These are phyloP conservation scores for Litchi chinensis DNA, from an alignment of 345 rosid species.

Conservation along the genomic window DNA sequence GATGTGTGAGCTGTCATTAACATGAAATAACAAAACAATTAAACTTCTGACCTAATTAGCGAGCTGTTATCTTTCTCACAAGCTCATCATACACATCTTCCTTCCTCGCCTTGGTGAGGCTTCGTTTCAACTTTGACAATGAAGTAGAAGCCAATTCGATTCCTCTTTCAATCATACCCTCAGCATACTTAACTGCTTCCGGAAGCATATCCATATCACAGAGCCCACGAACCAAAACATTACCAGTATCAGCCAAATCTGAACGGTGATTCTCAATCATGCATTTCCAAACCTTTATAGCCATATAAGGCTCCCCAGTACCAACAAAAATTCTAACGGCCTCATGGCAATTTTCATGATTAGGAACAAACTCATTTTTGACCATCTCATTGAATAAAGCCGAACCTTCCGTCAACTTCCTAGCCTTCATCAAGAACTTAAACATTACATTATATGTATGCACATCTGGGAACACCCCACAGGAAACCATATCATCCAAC, in stretches of 20 bases:
- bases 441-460: slow-evolving; percentile 50
- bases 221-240: slow-evolving; percentile 50
- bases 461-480: slow-evolving; percentile 51
- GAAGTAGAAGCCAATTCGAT: slow-evolving; percentile 46
- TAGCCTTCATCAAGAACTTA: slow-evolving; percentile 42
- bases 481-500: slow-evolving; percentile 55
- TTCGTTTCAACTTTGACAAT: slow-evolving; percentile 48
- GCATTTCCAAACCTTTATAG: slow-evolving; percentile 56
- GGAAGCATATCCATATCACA: slow-evolving; percentile 47
- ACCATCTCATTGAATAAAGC: slow-evolving; percentile 51
- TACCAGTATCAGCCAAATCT: slow-evolving; percentile 55
- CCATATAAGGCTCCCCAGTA: slow-evolving; percentile 41
- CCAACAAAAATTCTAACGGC: slow-evolving; percentile 45
- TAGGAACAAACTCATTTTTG: slow-evolving; percentile 49
- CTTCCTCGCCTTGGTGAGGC: slow-evolving; percentile 37
- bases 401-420: slow-evolving; percentile 45
- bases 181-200: slow-evolving; percentile 64
- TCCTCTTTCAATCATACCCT: slow-evolving; percentile 55
- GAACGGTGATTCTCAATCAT: slow-evolving; percentile 45
- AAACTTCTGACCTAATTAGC: slow-evolving; percentile 19
- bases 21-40: not conserved
- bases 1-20: not conserved
- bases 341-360: slow-evolving; percentile 36
- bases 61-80: slow-evolving; percentile 39
- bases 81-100: slow-evolving; percentile 46